Evolutionary conservation across 2,329 filamentous ascomycete species (phyloP), one percentile per base, ranked within the genome.

Genomic region (Colletotrichum orchidophilum): DNA sequence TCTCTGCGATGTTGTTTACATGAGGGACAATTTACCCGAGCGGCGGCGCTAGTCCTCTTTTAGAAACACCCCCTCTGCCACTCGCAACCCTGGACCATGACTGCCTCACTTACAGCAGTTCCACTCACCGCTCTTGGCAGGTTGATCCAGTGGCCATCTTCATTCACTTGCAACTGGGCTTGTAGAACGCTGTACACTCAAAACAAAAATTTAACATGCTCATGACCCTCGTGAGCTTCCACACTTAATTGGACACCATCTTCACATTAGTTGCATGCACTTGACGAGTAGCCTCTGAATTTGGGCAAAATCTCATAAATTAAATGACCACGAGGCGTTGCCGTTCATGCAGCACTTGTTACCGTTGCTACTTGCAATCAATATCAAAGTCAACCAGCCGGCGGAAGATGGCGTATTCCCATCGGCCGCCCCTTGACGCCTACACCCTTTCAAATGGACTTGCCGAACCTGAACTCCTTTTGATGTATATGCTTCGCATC

Each of bases 401-500:
- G 42, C 53, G 50, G 42, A 46, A n/a, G 54, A 59, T 33, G 58
- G 59, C 46, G 18, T 58, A 29, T 54, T 21, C 27, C 64, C 64
- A 59, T 49, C 53, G 15, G 31, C 68, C 55, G 27, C 64, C 64
- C 69, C 58, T 55, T 27, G 64, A 71, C 69, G 69, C 69, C 69
- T 54, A 27, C 64, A 46, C 31, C 64, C 59, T 24, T 33, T 54
- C 33, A 71, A 33, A 52, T 24, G 52, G 52, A 57, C 76, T 78
- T 74, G 74, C 73, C 82, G 80, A 83, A 82, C 83, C 24, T 54
- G 12, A 71, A 74, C 71, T 68, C 77, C 80, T 84, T 86, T 86
- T 85, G 75, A 81, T 85, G 80, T 82, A 80, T 84, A 80, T 83
- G 77, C 78, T 80, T 80, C 76, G 76, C 81, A 66, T 49, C 27